Base-by-base conservation (phyloP, 306 rosid genomes). In the Astragalus glycyphyllos region DNA sequence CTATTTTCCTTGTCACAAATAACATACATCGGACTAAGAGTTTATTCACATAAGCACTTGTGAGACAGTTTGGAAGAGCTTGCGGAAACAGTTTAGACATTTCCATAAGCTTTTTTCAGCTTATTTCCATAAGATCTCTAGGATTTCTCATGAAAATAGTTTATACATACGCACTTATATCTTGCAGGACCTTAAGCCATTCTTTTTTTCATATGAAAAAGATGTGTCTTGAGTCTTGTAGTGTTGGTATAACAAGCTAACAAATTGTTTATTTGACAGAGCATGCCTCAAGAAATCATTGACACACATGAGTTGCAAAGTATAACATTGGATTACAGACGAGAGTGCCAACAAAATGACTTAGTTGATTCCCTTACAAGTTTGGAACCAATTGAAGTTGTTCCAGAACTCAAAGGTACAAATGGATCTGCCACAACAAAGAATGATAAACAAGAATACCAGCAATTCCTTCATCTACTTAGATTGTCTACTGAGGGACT, bases 261-360 rank as follows among this genome's bases (percentile, higher is more conserved):
- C 75, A 7, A n/a, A 45, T 51, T 56, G 15, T 71, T 7, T 53
- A 38, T 68, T 16, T 75, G 32, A 53, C 88, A 94, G 99, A 91
- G 97, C 81, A 79, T 94, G 67, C 99, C 99, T 56, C 99, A 91
- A 85, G 95, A 94, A 85, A 68, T 86, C 85, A 91, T 94, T 46
- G 96, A 86, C 55, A 84, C 70, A 84, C 81, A 87, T 73, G 97
- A 89, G 83, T 78, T 94, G 72, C 95, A 87, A 67, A 87, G 95
- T 49, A 84, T 94, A 60, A 94, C 97, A 54, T 79, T 91, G 79
- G 99, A 94, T 86, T 94, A 94, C 77, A 89, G 99, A 84, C 82
- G 99, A 55, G 96, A 91, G 70, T 94, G 97, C 70, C 97, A 89
- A 87, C 95, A 73, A 15, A 73, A 81, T 11, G 99, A 86, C 68